Evolutionary conservation across 2,329 filamentous ascomycete genomes (phyloP), one percentile per base, ranked within the genome.

Genomic region (Talaromyces atroroseus): DNA sequence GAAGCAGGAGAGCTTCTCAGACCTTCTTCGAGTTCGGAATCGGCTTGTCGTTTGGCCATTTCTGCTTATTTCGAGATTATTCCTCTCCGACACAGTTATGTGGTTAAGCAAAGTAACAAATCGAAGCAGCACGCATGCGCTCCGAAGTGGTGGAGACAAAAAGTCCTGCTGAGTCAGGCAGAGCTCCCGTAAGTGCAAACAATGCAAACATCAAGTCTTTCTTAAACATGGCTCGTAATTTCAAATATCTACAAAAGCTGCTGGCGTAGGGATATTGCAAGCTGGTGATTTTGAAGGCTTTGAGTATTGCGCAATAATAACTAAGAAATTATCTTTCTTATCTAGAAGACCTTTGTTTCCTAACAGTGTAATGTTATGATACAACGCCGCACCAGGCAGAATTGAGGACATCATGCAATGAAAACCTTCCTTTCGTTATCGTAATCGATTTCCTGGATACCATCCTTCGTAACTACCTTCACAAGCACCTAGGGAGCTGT

Each of bases 401-500:
- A 63, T 49, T 61, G 42, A 57, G 54, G 51, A 60, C 54, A 67
- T 72, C 73, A 79, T 68, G 76, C 75, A 69, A 72, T 71, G 56
- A 70, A 67, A 57, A 77, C 75, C 60, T 76, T 70, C 74, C 85
- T 86, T 76, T 88, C 86, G 70, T 96, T 90, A 71, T 92, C 88
- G 72, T 91, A 95, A 62, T 90, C 84, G 66, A 95, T 82, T 66
- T 94, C 90, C 65, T 83, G 79, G 60, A 99, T 87, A 11, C 95
- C 94, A 65, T 97, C 90, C 78, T 95, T 95, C 60, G 91, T 96
- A 67, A 99, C 85, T 36, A 91, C 88, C 82, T 97, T 97, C 67
- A 99, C 92, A 54, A 72, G 62, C 38, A 75, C 70, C 73, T 75
- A 56, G 82, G 69, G 58, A 68, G 60, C 38, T 50, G 23, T 34